A percentile compares a stretch with the other conserved stretches of the same genome.
Evolutionary conservation across 179 eudicot genomes (phyloP).

Genomic region (Beta corolliflora): DNA sequence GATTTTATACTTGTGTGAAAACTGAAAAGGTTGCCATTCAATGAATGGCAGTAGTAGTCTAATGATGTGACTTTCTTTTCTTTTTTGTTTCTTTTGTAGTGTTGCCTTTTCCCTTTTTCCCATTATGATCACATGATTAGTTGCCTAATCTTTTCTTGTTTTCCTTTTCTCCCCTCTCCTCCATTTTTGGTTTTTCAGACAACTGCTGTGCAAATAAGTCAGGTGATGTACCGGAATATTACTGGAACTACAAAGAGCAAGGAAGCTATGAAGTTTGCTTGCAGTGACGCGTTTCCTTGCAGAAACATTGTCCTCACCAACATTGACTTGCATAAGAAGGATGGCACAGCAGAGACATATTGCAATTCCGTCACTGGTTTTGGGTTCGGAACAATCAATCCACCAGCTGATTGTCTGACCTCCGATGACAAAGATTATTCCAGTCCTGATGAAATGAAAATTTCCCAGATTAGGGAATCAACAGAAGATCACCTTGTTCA

Average conservation of each 20-base stretch:
- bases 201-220: conserved; percentile 73
- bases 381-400: conserved; percentile 56
- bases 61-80: background rate
- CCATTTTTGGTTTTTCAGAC: conserved; percentile 37
- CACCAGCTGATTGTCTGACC: conserved; percentile 76
- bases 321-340: conserved; percentile 56
- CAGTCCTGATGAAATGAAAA: conserved; percentile 22
- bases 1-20: background rate
- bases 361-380: conserved; percentile 75
- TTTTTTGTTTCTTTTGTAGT: background rate
- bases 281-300: conserved; percentile 86
- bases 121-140: conserved; percentile 14
- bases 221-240: conserved; percentile 72
- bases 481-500: conserved; percentile 44
- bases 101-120: background rate
- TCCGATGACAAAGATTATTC: conserved; percentile 44
- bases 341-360: conserved; percentile 64
- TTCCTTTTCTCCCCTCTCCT: background rate
- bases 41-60: background rate
- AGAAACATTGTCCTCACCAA: conserved; percentile 62
- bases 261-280: conserved; percentile 75
- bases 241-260: conserved; percentile 73
- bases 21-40: background rate
- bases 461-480: conserved; percentile 30
- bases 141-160: conserved; percentile 1